A percentile compares a stretch with the other conserved stretches of the same genome.
Conservation (phyloP, 176 grass and related monocot species). For the Musa acuminata region DNA sequence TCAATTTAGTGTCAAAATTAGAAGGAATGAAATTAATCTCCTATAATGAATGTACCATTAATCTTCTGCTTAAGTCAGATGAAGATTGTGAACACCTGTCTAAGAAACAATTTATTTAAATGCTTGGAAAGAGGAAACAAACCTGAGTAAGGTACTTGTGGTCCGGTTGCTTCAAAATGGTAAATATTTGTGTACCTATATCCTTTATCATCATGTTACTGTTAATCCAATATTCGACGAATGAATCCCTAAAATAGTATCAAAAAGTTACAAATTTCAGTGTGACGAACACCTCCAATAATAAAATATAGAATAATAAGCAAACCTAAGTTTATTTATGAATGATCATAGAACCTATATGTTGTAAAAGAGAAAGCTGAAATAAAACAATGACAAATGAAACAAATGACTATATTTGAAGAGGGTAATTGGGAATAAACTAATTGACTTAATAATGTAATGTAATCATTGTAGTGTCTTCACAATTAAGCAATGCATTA, state of each 20-base stretch:
- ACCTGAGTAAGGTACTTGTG: conserved; percentile 68
- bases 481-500: no score
- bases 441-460: background rate
- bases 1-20: background rate
- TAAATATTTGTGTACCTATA: conserved; percentile 65
- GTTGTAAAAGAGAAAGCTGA: background rate
- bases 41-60: background rate
- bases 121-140: conserved; percentile 7
- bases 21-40: background rate
- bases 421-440: background rate
- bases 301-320: background rate
- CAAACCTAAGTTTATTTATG: background rate
- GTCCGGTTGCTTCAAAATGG: conserved; percentile 66
- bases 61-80: background rate
- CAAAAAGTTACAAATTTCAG: background rate
- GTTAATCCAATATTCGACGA: conserved; percentile 79
- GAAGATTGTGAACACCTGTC: background rate
- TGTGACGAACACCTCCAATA: background rate
- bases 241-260: conserved; percentile 56
- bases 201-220: conserved; percentile 87
- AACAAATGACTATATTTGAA: no score
- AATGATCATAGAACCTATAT: background rate
- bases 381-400: background rate
- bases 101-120: background rate
- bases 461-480: no score